phyloP scores from a whole-genome alignment of 2,329 filamentous ascomycete species.

The Aphanocladium album region DNA sequence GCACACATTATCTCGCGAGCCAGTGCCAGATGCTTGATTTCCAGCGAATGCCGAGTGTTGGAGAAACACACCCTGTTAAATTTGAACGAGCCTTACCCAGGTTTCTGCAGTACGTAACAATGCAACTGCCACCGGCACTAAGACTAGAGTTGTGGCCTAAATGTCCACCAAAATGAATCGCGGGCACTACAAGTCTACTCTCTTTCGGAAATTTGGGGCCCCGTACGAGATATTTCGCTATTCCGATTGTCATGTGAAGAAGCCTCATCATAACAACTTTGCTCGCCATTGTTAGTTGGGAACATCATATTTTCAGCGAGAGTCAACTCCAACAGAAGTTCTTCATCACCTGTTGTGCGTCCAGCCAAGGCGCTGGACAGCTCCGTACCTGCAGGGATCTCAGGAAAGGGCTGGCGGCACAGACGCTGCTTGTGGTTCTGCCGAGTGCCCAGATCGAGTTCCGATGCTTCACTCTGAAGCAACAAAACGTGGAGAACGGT shows the following conservation, averaged over 20 bases:
- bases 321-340: not conserved
- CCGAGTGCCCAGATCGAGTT: conserved; percentile 1
- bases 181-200: not conserved
- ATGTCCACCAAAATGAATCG: not conserved
- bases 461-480: conserved; percentile 1
- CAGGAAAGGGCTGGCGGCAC: not conserved
- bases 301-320: not conserved
- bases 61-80: not conserved
- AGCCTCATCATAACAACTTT: not conserved
- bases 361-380: not conserved
- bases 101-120: not conserved
- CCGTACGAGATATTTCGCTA: not conserved
- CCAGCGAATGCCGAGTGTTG: not conserved
- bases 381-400: conserved; percentile 5
- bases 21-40: not conserved
- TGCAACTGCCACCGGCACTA: not conserved
- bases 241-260: not conserved
- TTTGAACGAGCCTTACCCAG: not conserved
- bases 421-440: not conserved
- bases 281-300: not conserved
- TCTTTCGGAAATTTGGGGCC: not conserved
- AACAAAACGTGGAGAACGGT: not conserved
- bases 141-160: not conserved
- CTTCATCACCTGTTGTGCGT: not conserved
- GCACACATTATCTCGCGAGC: not conserved